phyloP scores from a whole-genome alignment of 805 yeast species.

The Kodamaea hsintzibuensis region DNA sequence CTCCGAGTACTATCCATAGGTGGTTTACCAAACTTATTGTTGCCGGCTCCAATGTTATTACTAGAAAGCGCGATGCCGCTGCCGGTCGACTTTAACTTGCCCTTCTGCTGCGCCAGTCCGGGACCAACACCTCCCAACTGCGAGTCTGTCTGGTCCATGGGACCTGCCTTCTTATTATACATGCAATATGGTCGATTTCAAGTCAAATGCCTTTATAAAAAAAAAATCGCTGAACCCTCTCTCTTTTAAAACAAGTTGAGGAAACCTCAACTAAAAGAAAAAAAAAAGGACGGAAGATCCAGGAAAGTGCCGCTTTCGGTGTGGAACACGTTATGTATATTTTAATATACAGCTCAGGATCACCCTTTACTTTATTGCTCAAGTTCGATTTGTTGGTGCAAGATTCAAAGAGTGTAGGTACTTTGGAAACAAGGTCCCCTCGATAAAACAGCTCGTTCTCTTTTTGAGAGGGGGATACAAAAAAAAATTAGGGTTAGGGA shows the following conservation, averaged over 20 bases:
- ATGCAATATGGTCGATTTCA: constrained; percentile 33
- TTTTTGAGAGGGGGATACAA: neutral
- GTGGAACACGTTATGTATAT: no score
- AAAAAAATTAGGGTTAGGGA: neutral
- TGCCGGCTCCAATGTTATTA: neutral
- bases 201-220: neutral
- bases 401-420: no score
- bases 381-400: no score
- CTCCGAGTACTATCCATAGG: constrained; percentile 26
- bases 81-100: constrained; percentile 2
- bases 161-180: constrained; percentile 19
- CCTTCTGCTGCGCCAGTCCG: neutral
- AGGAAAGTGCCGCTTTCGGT: no score
- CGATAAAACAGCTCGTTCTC: no score
- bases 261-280: neutral
- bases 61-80: neutral
- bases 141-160: constrained; percentile 1
- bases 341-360: no score
- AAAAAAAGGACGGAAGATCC: no score
- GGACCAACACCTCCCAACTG: neutral
- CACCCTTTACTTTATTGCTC: no score
- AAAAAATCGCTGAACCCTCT: neutral
- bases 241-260: neutral
- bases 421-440: no score
- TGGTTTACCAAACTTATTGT: constrained; percentile 19